Conservation (phyloP, 1,284 basidiomycete species). For the Sporisorium exsertum region DNA sequence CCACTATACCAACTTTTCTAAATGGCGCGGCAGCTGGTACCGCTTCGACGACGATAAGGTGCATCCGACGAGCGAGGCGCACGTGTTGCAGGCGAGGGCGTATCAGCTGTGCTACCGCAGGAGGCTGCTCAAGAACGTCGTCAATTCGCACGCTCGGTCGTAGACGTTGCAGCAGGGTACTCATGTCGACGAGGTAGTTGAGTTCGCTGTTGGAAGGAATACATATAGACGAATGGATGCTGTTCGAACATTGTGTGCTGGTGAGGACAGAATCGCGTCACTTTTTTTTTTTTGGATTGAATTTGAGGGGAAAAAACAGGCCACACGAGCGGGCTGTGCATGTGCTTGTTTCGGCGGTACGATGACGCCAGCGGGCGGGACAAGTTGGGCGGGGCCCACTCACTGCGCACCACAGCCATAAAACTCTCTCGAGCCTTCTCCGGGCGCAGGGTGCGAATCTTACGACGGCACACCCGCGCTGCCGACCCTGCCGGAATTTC, state of each 20-base stretch:
- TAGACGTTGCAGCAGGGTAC: too few species aligned
- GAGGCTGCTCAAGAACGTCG: constrained; percentile 53
- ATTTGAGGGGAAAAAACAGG: background rate
- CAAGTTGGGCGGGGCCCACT: too few species aligned
- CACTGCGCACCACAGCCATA: background rate
- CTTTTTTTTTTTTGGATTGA: too few species aligned
- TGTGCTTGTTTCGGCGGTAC: background rate
- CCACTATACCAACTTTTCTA: constrained; percentile 87
- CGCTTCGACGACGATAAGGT: constrained; percentile 92
- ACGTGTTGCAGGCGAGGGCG: constrained; percentile 55
- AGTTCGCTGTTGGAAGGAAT: too few species aligned
- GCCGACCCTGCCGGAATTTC: too few species aligned
- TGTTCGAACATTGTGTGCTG: too few species aligned
- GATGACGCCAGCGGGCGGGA: constrained; percentile 27
- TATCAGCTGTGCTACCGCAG: constrained; percentile 66
- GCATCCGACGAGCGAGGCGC: constrained; percentile 29
- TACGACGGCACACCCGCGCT: too few species aligned
- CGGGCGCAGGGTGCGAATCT: too few species aligned
- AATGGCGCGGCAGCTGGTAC: constrained; percentile 84
- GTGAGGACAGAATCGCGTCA: too few species aligned
- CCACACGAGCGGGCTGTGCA: background rate
- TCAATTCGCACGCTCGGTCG: background rate
- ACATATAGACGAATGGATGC: too few species aligned
- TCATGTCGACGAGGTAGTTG: too few species aligned
- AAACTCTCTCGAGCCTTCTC: too few species aligned